These are phyloP conservation scores for Colletotrichum somersetense DNA, from an alignment of 2,329 filamentous ascomycete genomes.

Conservation along the genomic window DNA sequence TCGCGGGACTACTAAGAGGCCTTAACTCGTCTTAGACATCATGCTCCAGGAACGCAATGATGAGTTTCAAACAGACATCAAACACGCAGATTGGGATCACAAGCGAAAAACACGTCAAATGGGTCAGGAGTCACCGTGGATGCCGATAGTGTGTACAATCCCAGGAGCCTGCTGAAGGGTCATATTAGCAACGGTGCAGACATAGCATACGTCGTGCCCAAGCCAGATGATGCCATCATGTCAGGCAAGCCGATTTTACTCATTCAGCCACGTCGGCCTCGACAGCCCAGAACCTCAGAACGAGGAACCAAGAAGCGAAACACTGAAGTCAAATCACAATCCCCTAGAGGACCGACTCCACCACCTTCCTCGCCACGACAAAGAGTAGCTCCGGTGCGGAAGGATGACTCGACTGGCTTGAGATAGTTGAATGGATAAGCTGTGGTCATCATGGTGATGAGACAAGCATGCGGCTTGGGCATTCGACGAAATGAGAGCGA, in stretches of 20 bases:
- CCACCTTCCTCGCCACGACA: constrained; percentile 75
- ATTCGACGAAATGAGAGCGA: constrained; percentile 19
- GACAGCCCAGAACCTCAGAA: constrained; percentile 58
- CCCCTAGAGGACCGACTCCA: constrained; percentile 71
- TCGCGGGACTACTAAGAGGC: background rate
- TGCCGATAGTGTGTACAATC: no score
- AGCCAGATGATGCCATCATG: background rate
- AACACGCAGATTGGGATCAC: background rate
- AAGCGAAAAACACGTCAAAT: no score
- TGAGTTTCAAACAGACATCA: background rate
- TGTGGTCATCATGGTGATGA: constrained; percentile 67
- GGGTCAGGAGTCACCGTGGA: no score
- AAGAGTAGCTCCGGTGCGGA: constrained; percentile 73
- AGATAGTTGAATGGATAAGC: constrained; percentile 84
- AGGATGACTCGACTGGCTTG: constrained; percentile 78
- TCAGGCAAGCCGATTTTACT: constrained; percentile 77
- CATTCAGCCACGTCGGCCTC: constrained; percentile 73
- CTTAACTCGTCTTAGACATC: background rate
- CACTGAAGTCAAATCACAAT: constrained; percentile 73
- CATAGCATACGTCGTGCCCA: background rate
- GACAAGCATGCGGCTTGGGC: background rate
- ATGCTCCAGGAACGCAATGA: background rate
- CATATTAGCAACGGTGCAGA: constrained; percentile 16
- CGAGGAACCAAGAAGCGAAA: constrained; percentile 44
- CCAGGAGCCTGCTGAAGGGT: background rate